phyloP scores from a whole-genome alignment of 306 rosid species.

The Trifolium repens region DNA sequence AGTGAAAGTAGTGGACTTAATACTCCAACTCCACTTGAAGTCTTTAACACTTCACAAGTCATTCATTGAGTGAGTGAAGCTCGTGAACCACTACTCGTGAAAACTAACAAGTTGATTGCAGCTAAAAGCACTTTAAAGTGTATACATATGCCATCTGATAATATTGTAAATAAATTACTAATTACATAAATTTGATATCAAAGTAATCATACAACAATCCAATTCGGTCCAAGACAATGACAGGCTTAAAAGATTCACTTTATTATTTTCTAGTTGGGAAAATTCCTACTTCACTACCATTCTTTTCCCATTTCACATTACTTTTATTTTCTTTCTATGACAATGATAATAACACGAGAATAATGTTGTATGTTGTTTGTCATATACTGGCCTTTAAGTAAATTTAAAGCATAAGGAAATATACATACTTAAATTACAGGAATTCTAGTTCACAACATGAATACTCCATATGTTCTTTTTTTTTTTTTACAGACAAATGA shows the following conservation, averaged over 20 bases:
- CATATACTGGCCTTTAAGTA: slow-evolving; percentile 11
- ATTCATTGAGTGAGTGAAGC: slow-evolving; percentile 51
- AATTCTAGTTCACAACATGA: too few species aligned
- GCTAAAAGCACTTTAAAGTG: slow-evolving; percentile 31
- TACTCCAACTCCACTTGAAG: slow-evolving; percentile 55
- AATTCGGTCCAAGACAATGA: slow-evolving; percentile 41
- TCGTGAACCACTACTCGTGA: slow-evolving; percentile 62
- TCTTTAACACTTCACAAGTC: slow-evolving; percentile 53
- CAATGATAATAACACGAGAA: slow-evolving; percentile 8
- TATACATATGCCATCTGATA: too few species aligned
- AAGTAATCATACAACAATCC: slow-evolving; percentile 14
- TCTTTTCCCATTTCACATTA: neutral
- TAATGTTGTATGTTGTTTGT: slow-evolving; percentile 18
- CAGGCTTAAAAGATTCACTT: slow-evolving; percentile 9
- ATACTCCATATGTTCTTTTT: too few species aligned
- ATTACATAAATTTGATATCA: neutral
- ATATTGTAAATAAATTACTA: slow-evolving; percentile 9
- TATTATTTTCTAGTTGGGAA: slow-evolving; percentile 16
- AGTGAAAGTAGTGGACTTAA: slow-evolving; percentile 44
- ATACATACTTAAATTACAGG: too few species aligned
- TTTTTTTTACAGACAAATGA: too few species aligned
- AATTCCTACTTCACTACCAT: slow-evolving; percentile 37
- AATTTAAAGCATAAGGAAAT: neutral
- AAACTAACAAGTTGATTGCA: slow-evolving; percentile 41
- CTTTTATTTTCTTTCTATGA: slow-evolving; percentile 6